Percentiles rank a stretch among this genome's conserved stretches.
These are phyloP conservation scores for Trypanosoma grayi DNA, from an alignment of 208 protist genomes.

Conservation along the genomic window DNA sequence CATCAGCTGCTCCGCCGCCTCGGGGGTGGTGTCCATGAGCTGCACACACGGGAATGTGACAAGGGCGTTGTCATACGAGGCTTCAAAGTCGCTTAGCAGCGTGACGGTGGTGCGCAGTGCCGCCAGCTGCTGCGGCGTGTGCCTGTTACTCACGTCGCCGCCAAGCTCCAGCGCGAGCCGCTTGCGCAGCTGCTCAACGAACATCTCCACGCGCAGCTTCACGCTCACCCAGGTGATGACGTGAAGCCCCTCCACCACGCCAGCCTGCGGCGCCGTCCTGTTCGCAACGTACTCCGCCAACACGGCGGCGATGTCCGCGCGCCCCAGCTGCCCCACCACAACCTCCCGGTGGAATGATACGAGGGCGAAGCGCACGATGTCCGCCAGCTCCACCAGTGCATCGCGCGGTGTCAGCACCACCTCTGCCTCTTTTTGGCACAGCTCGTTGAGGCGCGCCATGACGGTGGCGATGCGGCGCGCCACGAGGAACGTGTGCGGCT, in stretches of 20 bases:
- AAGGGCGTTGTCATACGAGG: constrained; percentile 49
- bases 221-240: constrained; percentile 52
- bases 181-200: constrained; percentile 34
- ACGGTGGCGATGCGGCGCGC: constrained; percentile 49
- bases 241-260: constrained; percentile 49
- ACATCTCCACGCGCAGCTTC: constrained; percentile 64
- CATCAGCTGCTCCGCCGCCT: constrained; percentile 25
- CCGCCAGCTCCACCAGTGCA: constrained; percentile 46
- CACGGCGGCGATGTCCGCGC: constrained; percentile 8
- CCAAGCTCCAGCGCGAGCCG: constrained; percentile 39
- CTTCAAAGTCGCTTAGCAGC: constrained; percentile 53
- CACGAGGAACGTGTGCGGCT: constrained; percentile 34
- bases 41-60: constrained; percentile 51
- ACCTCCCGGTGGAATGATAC: constrained; percentile 30
- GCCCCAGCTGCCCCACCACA: constrained; percentile 11
- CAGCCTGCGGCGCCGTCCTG: constrained; percentile 41
- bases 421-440: constrained; percentile 28
- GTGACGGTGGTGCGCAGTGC: constrained; percentile 49
- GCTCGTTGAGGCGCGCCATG: constrained; percentile 45
- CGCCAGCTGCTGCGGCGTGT: constrained; percentile 23
- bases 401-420: constrained; percentile 39
- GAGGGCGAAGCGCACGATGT: constrained; percentile 43
- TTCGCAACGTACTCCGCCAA: constrained; percentile 30
- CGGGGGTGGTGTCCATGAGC: constrained; percentile 16
- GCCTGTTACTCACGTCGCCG: not conserved